Base-by-base conservation (phyloP, 108 stramenopile genomes). In the Conticribra weissflogii region DNA sequence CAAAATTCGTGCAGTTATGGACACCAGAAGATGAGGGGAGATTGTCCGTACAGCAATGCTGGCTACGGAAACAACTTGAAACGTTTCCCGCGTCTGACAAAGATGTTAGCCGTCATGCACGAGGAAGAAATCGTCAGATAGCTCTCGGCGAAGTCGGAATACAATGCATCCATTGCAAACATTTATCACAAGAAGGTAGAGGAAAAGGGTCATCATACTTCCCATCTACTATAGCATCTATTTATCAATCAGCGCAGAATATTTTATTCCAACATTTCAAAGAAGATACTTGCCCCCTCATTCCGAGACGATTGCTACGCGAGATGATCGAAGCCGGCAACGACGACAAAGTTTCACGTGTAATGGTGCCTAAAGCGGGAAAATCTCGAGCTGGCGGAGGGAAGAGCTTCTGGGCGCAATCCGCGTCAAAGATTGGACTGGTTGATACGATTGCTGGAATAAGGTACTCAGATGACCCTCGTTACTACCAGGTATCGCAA, bases 211-310 rank as follows among this genome's bases (percentile, higher is more conserved):
- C 84, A 41, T 82, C 83, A 3, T 88, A 88, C 58, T 88, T 81
- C 63, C 87, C 83, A 16, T 44, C 79, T 18, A 78, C 72, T 18
- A 66, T 85, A 19, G 41, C 59, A 46, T 72, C 76, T 2, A 58
- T 83, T 30, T 85, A 84, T 63, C 87, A 88, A 68, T 78, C 85
- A 14, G 82, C 82, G 0, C 85, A 86, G 56, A 86, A 83, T 48
- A 81, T 86, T 63, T 34, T 66, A 0, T 24, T 44, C 0, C 55
- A 63, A 12, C 72, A 65, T 46, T 66, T 72, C 54, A 65, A 66
- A 33, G 72, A 72, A 28, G 63, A 57, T 30, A 70, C 68, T 17
- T 70, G 68, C 51, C 68, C 68, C 7, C 46, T 70, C 27, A 70
- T 70, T 24, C 30, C 68, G n/a, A 56, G 24, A 18, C 29, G 55